A percentile compares a stretch with the other conserved stretches of the same genome.
Conservation (phyloP, 2,329 filamentous ascomycete genomes). For the Fusarium sp. region DNA sequence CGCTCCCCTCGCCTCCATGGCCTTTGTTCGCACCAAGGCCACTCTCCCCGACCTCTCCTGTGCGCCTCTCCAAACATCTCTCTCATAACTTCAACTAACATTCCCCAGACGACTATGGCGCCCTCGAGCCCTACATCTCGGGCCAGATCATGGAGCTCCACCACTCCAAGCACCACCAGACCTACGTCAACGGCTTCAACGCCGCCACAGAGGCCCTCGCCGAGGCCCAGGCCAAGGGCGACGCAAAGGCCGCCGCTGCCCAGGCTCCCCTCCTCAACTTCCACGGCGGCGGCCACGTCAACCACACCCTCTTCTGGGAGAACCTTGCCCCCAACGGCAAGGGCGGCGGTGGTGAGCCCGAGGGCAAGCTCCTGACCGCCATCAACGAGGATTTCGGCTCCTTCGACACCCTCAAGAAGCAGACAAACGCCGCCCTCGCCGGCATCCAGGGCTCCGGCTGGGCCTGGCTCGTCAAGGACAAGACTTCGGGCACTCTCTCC, state of each 20-base stretch:
- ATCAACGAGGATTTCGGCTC: constrained; percentile 77
- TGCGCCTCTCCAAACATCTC: constrained; percentile 35
- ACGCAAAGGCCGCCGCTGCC: constrained; percentile 61
- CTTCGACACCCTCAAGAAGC: constrained; percentile 72
- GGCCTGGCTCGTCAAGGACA: constrained; percentile 88
- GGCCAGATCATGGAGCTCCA: constrained; percentile 97
- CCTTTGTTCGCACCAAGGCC: constrained; percentile 87
- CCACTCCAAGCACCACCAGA: constrained; percentile 94
- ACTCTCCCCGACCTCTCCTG: constrained; percentile 89
- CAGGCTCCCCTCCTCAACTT: constrained; percentile 75
- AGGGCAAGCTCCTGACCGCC: constrained; percentile 70
- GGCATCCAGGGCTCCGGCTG: constrained; percentile 89
- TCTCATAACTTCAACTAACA: not conserved
- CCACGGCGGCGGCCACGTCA: constrained; percentile 87
- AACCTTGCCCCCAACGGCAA: constrained; percentile 78
- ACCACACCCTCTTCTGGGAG: constrained; percentile 89
- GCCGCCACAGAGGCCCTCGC: constrained; percentile 78
- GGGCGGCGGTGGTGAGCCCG: constrained; percentile 70
- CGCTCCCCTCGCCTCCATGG: constrained; percentile 71
- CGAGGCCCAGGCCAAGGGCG: constrained; percentile 73
- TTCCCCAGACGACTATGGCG: constrained; percentile 89
- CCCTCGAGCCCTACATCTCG: constrained; percentile 86
- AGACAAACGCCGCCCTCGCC: constrained; percentile 76
- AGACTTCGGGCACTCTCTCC: constrained; percentile 69
- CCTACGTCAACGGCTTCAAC: constrained; percentile 93